phyloP scores from a whole-genome alignment of 139 green algal genomes.

The Closterium sp. region DNA sequence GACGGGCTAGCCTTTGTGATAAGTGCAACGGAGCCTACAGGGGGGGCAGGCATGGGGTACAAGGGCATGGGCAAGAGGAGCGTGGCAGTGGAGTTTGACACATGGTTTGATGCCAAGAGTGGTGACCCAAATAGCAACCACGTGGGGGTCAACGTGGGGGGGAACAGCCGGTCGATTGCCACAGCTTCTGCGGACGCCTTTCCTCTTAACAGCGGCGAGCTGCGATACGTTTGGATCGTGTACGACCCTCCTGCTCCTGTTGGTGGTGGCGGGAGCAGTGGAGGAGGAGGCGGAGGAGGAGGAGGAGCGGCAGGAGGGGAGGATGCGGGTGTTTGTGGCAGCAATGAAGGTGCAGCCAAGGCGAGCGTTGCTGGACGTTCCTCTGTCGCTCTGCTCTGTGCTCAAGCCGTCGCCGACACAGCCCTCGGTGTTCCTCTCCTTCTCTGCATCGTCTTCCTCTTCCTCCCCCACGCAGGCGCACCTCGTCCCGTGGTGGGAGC shows the following conservation, averaged over 20 bases:
- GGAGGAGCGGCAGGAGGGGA: too few relatives aligned
- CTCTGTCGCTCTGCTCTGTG: neutral
- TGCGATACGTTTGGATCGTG: neutral
- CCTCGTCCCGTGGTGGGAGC: neutral
- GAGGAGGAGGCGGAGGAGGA: too few relatives aligned
- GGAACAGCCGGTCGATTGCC: neutral
- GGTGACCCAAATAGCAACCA: neutral
- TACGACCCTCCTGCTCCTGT: neutral
- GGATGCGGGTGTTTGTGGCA: neutral
- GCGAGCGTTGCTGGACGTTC: neutral
- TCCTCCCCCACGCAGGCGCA: neutral
- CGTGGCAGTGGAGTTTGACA: neutral
- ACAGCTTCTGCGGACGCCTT: neutral
- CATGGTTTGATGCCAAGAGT: neutral
- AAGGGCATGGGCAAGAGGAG: neutral
- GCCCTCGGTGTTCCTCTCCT: neutral
- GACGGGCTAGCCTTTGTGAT: neutral
- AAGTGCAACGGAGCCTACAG: neutral
- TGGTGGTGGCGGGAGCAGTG: neutral
- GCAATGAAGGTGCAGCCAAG: neutral
- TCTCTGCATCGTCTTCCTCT: neutral
- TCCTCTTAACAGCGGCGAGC: neutral
- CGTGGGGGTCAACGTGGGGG: neutral
- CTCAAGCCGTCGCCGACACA: neutral
- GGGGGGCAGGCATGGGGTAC: neutral